A percentile compares a stretch with the other conserved stretches of the same genome.
These are phyloP conservation scores for Solanum gracilifrons DNA, from an alignment of 257 asterid species.

Conservation along the genomic window DNA sequence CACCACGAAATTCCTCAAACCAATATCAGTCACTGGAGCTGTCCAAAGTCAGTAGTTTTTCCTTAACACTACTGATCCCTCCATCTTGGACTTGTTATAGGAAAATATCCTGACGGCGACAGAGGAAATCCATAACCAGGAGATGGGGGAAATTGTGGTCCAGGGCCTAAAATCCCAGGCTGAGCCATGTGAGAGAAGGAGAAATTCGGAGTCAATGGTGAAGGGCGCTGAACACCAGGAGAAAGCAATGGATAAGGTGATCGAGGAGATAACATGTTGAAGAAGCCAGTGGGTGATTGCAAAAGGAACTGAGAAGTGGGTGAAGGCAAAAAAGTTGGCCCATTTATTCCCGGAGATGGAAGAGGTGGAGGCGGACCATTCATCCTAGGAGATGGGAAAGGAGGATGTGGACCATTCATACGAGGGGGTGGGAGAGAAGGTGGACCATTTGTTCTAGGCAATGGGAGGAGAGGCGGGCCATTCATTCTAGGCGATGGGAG, in stretches of 20 bases:
- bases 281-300: conserved; percentile 74
- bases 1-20: conserved; percentile 10
- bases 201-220: conserved; percentile 70
- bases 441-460: neutral
- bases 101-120: conserved; percentile 70
- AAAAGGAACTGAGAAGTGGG: conserved; percentile 77
- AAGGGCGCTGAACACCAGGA: conserved; percentile 62
- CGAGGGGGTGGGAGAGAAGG: conserved; percentile 22
- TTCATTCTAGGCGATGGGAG: conserved; percentile 41
- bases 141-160: conserved; percentile 71
- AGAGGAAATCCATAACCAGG: conserved; percentile 83
- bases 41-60: conserved; percentile 23
- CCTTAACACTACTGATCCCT: conserved; percentile 42
- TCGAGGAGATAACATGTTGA: conserved; percentile 56
- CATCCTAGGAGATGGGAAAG: conserved; percentile 39
- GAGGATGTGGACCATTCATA: neutral
- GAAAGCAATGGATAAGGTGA: conserved; percentile 81
- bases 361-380: conserved; percentile 43
- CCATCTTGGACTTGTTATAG: conserved; percentile 81
- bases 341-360: conserved; percentile 43
- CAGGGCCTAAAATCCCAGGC: conserved; percentile 77
- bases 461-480: conserved; percentile 14
- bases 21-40: conserved; percentile 11
- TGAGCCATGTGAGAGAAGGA: conserved; percentile 58
- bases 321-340: conserved; percentile 61